These are phyloP conservation scores for Microcera coccophila DNA, from an alignment of 2,329 filamentous ascomycete species.

Conservation along the genomic window DNA sequence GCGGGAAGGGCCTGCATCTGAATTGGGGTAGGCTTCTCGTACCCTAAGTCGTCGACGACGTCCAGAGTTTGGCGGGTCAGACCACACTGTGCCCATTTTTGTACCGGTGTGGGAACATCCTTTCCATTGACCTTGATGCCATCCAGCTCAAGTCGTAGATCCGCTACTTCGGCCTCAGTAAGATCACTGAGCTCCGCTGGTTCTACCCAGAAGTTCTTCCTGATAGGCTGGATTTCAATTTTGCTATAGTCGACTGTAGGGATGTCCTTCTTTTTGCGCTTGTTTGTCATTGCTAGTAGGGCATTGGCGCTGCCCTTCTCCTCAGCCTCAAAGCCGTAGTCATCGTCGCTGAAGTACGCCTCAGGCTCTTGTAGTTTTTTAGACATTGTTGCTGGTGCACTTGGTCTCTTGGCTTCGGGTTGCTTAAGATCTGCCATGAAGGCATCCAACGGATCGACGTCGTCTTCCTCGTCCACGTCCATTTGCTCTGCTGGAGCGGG, in stretches of 20 bases:
- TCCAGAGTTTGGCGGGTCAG: conserved; percentile 83
- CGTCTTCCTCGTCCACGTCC: conserved; percentile 58
- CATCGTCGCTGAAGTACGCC: conserved; percentile 85
- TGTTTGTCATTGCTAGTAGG: conserved; percentile 53
- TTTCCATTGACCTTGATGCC: conserved; percentile 91
- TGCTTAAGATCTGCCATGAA: conserved; percentile 76
- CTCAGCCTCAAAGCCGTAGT: conserved; percentile 54
- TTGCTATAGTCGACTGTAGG: conserved; percentile 83
- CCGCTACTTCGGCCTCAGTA: conserved; percentile 77
- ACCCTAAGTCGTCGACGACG: conserved; percentile 75
- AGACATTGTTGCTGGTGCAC: conserved; percentile 33
- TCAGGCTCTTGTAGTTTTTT: conserved; percentile 66
- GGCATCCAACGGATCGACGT: conserved; percentile 88
- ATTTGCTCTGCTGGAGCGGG: conserved; percentile 42
- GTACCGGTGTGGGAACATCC: conserved; percentile 86
- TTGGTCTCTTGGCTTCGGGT: conserved; percentile 47
- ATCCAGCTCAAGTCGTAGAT: conserved; percentile 81
- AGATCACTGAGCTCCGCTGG: conserved; percentile 78
- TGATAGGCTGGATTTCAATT: conserved; percentile 76
- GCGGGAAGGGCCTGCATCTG: conserved; percentile 92
- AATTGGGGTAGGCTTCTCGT: conserved; percentile 86
- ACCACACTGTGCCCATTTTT: conserved; percentile 95
- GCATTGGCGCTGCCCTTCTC: conserved; percentile 45
- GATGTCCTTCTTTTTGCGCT: conserved; percentile 93
- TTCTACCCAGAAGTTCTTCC: conserved; percentile 94